Conservation (phyloP, 1,284 basidiomycete genomes). For the Moesziomyces parantarcticus region DNA sequence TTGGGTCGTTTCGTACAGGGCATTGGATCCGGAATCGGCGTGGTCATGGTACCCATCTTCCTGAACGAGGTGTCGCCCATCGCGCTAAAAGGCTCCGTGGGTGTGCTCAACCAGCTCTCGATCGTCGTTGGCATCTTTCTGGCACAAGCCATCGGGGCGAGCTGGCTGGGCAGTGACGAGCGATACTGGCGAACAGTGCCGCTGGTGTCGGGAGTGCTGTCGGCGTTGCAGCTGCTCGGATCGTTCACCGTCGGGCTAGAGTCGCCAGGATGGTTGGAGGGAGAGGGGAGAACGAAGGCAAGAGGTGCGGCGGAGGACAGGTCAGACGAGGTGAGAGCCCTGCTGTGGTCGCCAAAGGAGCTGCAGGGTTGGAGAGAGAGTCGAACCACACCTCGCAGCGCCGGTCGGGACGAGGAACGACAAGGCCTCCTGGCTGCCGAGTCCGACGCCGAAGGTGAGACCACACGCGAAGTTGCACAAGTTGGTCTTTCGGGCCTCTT, state of each 20-base stretch:
- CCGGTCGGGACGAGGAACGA: conserved; percentile 24
- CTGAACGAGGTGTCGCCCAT: conserved; percentile 83
- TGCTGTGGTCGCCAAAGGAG: conserved; percentile 44
- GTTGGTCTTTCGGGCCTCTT: conserved; percentile 26
- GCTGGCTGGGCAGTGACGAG: conserved; percentile 44
- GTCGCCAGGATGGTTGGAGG: conserved; percentile 57
- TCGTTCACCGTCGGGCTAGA: conserved; percentile 50
- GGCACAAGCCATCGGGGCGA: conserved; percentile 68
- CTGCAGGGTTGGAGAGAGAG: conserved; percentile 30
- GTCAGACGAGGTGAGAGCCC: conserved; percentile 27
- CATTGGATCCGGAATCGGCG: conserved; percentile 81
- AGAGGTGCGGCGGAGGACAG: conserved; percentile 7
- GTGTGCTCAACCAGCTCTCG: conserved; percentile 78
- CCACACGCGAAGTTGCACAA: neutral
- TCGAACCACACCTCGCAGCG: conserved; percentile 1
- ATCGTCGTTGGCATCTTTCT: conserved; percentile 66
- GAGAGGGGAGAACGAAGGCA: conserved; percentile 21
- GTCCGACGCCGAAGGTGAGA: neutral
- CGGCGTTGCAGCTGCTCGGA: conserved; percentile 66
- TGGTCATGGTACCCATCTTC: conserved; percentile 87
- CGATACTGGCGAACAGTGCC: conserved; percentile 68
- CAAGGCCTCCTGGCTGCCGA: conserved; percentile 27
- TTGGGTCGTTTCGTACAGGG: conserved; percentile 75
- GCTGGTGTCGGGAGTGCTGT: conserved; percentile 56
- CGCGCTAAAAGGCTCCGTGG: conserved; percentile 77